Percentiles rank a stretch among this genome's conserved stretches.
Conservation (phyloP, 2,329 filamentous ascomycete genomes). For the Verticillium tricorpus region DNA sequence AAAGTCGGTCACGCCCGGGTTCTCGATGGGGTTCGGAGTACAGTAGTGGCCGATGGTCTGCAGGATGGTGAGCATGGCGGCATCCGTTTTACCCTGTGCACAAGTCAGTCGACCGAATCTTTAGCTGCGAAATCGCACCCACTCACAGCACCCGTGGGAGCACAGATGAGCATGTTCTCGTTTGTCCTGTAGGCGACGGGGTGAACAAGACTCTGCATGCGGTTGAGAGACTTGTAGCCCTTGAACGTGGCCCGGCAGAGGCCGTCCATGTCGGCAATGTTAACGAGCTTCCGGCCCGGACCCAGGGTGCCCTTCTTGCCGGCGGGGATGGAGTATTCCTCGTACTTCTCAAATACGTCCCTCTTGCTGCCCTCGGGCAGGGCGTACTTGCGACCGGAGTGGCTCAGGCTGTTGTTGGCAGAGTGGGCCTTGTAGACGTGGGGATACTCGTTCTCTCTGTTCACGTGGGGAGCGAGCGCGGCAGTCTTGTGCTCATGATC, state of each 20-base stretch:
- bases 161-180: conserved; percentile 98
- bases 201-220: conserved; percentile 97
- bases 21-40: conserved; percentile 71
- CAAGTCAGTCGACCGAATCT: conserved; percentile 8
- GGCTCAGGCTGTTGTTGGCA: conserved; percentile 80
- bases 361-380: conserved; percentile 72
- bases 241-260: conserved; percentile 89
- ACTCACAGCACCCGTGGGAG: conserved; percentile 82
- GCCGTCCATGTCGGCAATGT: conserved; percentile 80
- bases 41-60: conserved; percentile 87
- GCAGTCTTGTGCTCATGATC: conserved; percentile 83
- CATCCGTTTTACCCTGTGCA: conserved; percentile 83
- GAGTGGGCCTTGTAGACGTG: conserved; percentile 85
- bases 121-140: neutral
- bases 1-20: conserved; percentile 71
- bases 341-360: conserved; percentile 71
- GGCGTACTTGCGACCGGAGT: conserved; percentile 75
- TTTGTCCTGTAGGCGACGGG: conserved; percentile 92
- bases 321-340: conserved; percentile 85
- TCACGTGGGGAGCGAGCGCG: conserved; percentile 63
- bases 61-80: conserved; percentile 92
- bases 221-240: conserved; percentile 88
- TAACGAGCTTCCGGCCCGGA: conserved; percentile 68
- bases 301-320: conserved; percentile 71
- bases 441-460: conserved; percentile 75